A percentile compares a stretch with the other conserved stretches of the same genome.
Conservation (phyloP, 805 yeast genomes). For the Dipodascopsis uninucleata region DNA sequence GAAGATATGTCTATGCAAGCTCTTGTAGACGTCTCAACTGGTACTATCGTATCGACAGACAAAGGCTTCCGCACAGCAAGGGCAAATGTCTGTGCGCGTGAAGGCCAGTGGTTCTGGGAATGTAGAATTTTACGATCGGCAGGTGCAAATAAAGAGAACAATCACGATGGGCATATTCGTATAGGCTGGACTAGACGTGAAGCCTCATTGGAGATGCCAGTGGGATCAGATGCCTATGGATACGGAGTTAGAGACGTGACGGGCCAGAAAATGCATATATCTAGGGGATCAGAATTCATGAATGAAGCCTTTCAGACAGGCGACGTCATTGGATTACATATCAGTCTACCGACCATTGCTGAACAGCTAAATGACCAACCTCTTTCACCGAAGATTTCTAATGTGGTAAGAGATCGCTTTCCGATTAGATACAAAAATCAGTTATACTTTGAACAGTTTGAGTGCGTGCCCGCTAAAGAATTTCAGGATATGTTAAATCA, state of each 20-base stretch:
- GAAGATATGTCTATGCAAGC: conserved; percentile 69
- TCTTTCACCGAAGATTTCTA: conserved; percentile 30
- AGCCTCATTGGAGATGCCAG: conserved; percentile 88
- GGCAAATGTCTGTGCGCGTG: conserved; percentile 68
- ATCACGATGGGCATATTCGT: conserved; percentile 57
- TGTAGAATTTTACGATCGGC: conserved; percentile 48
- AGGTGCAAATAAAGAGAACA: conserved; percentile 21
- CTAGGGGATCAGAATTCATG: conserved; percentile 60
- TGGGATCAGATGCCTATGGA: conserved; percentile 92
- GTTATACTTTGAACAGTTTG: conserved; percentile 79
- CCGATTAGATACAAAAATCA: conserved; percentile 79
- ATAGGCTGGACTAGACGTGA: conserved; percentile 82
- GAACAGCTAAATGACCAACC: conserved; percentile 16
- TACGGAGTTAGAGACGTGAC: conserved; percentile 80
- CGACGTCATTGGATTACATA: conserved; percentile 76
- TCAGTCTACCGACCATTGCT: conserved; percentile 56
- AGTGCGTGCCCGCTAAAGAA: conserved; percentile 62
- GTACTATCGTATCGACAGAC: conserved; percentile 49
- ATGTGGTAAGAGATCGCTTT: conserved; percentile 73
- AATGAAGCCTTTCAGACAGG: conserved; percentile 60
- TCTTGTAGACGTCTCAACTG: conserved; percentile 37
- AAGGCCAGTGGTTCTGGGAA: conserved; percentile 80
- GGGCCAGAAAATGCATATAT: conserved; percentile 72
- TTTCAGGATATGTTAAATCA: conserved; percentile 71
- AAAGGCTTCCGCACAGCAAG: conserved; percentile 81